Conservation (phyloP, 768 basidiomycete genomes). For the Bullera alba region DNA sequence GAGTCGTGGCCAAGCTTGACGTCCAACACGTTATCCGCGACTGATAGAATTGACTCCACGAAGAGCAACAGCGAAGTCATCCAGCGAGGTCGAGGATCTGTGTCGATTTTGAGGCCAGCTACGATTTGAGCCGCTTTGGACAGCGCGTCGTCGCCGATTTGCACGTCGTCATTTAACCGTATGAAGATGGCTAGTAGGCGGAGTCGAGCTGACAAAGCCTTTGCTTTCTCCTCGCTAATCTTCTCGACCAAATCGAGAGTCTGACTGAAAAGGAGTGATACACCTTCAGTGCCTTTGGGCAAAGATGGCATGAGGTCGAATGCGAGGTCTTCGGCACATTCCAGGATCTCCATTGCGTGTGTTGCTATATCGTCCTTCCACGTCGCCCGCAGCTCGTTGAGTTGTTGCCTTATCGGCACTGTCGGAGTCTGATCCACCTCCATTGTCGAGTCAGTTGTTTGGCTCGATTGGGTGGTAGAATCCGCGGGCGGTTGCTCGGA, state of each 20-base stretch:
- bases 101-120: constrained; percentile 5
- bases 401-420: constrained; percentile 32
- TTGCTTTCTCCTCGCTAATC: constrained; percentile 49
- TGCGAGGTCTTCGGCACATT: constrained; percentile 76
- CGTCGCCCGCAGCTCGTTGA: constrained; percentile 62
- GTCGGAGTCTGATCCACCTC: constrained; percentile 49
- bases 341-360: constrained; percentile 69
- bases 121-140: neutral
- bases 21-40: constrained; percentile 64
- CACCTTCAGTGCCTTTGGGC: constrained; percentile 55
- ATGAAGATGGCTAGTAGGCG: constrained; percentile 55
- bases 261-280: constrained; percentile 69
- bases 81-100: constrained; percentile 67
- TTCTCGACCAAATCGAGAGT: constrained; percentile 54
- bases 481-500: neutral
- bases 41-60: constrained; percentile 69
- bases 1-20: constrained; percentile 52
- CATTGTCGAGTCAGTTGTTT: constrained; percentile 1
- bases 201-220: constrained; percentile 70
- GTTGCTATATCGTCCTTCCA: constrained; percentile 60
- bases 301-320: constrained; percentile 83
- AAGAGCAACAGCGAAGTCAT: constrained; percentile 77
- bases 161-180: neutral
- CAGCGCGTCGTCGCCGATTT: neutral
- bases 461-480: neutral